Conservation (phyloP, 768 basidiomycete genomes). For the Boletus speciosus region DNA sequence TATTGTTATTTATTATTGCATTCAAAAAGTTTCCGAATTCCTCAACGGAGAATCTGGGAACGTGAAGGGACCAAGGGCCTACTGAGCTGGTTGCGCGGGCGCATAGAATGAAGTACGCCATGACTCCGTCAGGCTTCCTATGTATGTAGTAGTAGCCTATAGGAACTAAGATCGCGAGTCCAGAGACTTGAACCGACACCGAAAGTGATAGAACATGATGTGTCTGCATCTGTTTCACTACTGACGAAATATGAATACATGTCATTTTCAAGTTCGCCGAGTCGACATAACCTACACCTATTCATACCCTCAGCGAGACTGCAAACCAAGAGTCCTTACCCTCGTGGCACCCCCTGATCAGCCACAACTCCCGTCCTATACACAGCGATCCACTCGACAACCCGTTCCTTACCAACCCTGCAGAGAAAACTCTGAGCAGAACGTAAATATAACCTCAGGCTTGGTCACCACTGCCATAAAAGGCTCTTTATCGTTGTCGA, state of each 20-base stretch:
- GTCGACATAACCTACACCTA: no score
- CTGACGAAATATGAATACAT: not conserved
- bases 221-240: not conserved
- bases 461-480: no score
- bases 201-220: not conserved
- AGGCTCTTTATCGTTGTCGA: no score
- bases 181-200: not conserved
- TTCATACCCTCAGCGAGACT: no score
- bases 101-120: constrained; percentile 49
- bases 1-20: not conserved
- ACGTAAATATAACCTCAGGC: no score
- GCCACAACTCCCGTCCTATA: no score
- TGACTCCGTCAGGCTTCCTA: not conserved
- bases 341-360: no score
- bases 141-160: constrained; percentile 4
- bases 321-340: no score
- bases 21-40: constrained; percentile 67
- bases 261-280: no score
- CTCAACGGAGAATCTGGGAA: constrained; percentile 80
- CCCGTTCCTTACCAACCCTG: no score
- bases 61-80: constrained; percentile 81
- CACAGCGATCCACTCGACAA: no score
- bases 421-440: no score
- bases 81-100: constrained; percentile 72
- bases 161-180: not conserved